Conservation (phyloP, 192 early-diverging fungal species). For the Chytriomyces sp. region DNA sequence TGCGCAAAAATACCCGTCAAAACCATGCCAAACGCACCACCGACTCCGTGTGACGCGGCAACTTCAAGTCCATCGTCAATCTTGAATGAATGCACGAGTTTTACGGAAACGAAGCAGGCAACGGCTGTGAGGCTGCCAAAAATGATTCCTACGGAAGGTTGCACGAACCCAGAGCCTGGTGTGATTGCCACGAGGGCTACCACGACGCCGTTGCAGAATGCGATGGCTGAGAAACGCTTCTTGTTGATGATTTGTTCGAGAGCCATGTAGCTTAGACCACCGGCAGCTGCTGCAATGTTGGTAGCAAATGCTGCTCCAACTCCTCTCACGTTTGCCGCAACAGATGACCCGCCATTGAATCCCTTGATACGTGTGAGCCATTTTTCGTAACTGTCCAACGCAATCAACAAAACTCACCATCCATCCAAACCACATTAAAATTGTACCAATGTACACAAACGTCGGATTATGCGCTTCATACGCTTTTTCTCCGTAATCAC, state of each 20-base stretch:
- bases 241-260: constrained; percentile 71
- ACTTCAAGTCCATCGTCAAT: constrained; percentile 72
- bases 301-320: constrained; percentile 64
- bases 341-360: too few relatives aligned
- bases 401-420: too few relatives aligned
- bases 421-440: too few relatives aligned
- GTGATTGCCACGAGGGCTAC: constrained; percentile 89
- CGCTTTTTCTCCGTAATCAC: constrained; percentile 63
- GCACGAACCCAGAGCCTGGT: constrained; percentile 82
- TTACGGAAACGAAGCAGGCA: constrained; percentile 19
- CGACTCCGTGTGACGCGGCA: constrained; percentile 84
- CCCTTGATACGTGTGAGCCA: too few relatives aligned
- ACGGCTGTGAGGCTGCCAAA: constrained; percentile 70
- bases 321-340: too few relatives aligned
- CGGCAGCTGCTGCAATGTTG: constrained; percentile 72
- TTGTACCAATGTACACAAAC: too few relatives aligned
- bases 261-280: constrained; percentile 73
- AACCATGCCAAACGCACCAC: constrained; percentile 80
- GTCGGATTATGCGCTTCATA: constrained; percentile 82
- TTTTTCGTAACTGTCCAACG: too few relatives aligned
- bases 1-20: constrained; percentile 89
- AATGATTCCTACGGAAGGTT: constrained; percentile 71
- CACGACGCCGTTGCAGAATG: constrained; percentile 88
- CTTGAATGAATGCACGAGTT: not conserved
- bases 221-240: constrained; percentile 75